Conservation (phyloP, 768 basidiomycete genomes). For the Sporobolomyces phaffii region DNA sequence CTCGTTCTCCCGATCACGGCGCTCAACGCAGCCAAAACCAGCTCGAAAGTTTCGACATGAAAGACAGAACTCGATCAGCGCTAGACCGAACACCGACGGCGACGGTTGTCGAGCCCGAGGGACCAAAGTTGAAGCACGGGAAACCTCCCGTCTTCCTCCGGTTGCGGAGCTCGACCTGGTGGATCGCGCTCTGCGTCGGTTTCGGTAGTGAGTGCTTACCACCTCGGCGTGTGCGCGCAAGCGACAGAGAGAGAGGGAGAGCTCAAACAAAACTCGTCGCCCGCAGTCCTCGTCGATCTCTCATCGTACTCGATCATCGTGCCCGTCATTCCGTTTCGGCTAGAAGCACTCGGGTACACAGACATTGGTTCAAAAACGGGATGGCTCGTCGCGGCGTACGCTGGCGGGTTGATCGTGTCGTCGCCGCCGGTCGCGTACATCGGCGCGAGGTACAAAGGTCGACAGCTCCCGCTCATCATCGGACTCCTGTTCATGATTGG, state of each 20-base stretch:
- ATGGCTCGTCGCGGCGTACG: conserved; percentile 40
- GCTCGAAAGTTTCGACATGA: no score
- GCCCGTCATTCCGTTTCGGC: conserved; percentile 40
- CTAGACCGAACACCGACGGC: background rate
- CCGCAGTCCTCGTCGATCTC: conserved; percentile 26
- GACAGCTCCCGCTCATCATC: conserved; percentile 31
- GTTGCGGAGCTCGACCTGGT: conserved; percentile 2
- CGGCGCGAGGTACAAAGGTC: conserved; percentile 28
- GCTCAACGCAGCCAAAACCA: no score
- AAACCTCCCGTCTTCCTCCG: conserved; percentile 8
- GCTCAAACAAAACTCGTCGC: no score
- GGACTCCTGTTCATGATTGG: conserved; percentile 40
- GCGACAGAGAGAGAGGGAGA: no score
- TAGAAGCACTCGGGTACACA: conserved; percentile 36
- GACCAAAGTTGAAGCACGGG: background rate
- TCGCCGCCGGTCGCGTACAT: conserved; percentile 24
- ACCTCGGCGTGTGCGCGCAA: no score
- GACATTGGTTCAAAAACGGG: conserved; percentile 37
- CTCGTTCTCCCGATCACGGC: no score
- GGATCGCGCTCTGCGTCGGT: conserved; percentile 20
- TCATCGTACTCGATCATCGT: conserved; percentile 21
- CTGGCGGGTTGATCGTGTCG: conserved; percentile 36
- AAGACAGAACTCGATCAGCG: background rate
- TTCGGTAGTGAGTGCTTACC: conserved; percentile 20
- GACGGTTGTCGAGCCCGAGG: background rate